Conservation (phyloP, 2,329 filamentous ascomycete genomes). For the Epichloe hybrida region DNA sequence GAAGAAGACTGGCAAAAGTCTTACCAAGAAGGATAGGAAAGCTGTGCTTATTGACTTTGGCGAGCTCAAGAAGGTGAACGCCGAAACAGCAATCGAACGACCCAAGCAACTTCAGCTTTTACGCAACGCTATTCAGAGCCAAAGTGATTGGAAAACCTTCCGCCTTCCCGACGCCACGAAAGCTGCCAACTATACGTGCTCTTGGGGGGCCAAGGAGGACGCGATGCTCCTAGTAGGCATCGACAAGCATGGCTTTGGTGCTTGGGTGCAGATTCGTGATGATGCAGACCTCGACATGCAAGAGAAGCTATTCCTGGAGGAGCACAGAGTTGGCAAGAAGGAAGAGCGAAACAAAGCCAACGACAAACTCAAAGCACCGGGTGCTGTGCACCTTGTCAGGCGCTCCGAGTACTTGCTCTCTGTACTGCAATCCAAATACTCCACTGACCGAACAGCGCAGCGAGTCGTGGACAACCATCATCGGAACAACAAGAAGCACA, state of each 20-base stretch:
- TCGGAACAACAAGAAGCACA: constrained; percentile 76
- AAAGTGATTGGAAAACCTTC: constrained; percentile 63
- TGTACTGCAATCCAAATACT: constrained; percentile 79
- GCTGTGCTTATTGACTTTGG: constrained; percentile 91
- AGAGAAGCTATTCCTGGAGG: constrained; percentile 92
- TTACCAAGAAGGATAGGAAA: constrained; percentile 96
- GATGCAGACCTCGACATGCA: constrained; percentile 72
- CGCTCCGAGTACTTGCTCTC: constrained; percentile 90
- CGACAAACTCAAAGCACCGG: constrained; percentile 76
- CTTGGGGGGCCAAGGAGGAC: constrained; percentile 88
- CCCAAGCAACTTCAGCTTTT: constrained; percentile 80
- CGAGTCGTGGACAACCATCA: constrained; percentile 83
- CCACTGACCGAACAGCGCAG: constrained; percentile 60
- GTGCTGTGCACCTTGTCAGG: constrained; percentile 92
- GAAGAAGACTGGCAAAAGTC: constrained; percentile 63
- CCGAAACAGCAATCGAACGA: constrained; percentile 85
- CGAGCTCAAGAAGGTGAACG: constrained; percentile 88
- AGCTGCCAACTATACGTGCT: constrained; percentile 76
- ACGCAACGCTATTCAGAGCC: constrained; percentile 54
- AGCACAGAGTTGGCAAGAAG: constrained; percentile 96
- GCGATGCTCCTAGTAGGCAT: constrained; percentile 96
- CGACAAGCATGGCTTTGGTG: constrained; percentile 84
- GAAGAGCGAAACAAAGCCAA: constrained; percentile 73
- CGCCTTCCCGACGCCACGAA: constrained; percentile 86
- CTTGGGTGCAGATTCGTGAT: constrained; percentile 89